These are phyloP conservation scores for Penicillium verhagenii DNA, from an alignment of 495 filamentous ascomycete genomes.

Conservation along the genomic window DNA sequence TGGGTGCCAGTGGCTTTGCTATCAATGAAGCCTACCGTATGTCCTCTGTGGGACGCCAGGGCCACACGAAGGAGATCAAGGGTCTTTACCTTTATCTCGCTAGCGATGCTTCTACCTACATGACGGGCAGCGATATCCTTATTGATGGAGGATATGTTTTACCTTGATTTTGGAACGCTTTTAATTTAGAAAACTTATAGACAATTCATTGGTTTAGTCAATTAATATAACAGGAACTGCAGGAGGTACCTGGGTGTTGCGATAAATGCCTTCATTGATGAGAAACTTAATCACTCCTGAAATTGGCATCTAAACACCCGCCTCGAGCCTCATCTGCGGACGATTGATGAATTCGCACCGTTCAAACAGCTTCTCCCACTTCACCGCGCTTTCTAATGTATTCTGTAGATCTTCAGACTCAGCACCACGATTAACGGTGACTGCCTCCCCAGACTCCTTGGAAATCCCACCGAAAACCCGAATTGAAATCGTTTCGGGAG, in stretches of 20 bases:
- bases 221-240: too few species aligned
- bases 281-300: too few species aligned
- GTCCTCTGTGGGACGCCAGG: slow-evolving; percentile 55
- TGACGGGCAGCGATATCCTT: slow-evolving; percentile 63
- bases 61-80: slow-evolving; percentile 62
- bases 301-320: too few species aligned
- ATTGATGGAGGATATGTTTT: slow-evolving; percentile 60
- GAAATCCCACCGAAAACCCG: not conserved
- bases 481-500: not conserved
- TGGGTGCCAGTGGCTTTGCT: slow-evolving; percentile 53
- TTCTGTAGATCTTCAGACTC: not conserved
- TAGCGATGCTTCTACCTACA: slow-evolving; percentile 65
- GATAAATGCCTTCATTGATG: too few species aligned
- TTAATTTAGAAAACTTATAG: not conserved
- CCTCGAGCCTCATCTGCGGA: slow-evolving; percentile 10
- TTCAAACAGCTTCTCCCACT: slow-evolving; percentile 14
- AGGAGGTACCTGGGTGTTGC: too few species aligned
- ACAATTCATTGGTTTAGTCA: not conserved
- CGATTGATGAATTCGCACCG: slow-evolving; percentile 19
- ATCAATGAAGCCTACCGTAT: slow-evolving; percentile 62
- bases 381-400: slow-evolving; percentile 11
- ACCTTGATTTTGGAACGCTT: slow-evolving; percentile 9
- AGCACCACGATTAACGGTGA: not conserved
- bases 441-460: not conserved
- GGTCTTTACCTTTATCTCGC: slow-evolving; percentile 60